These are phyloP conservation scores for Suillus ampliporus DNA, from an alignment of 768 basidiomycete genomes.

Conservation along the genomic window DNA sequence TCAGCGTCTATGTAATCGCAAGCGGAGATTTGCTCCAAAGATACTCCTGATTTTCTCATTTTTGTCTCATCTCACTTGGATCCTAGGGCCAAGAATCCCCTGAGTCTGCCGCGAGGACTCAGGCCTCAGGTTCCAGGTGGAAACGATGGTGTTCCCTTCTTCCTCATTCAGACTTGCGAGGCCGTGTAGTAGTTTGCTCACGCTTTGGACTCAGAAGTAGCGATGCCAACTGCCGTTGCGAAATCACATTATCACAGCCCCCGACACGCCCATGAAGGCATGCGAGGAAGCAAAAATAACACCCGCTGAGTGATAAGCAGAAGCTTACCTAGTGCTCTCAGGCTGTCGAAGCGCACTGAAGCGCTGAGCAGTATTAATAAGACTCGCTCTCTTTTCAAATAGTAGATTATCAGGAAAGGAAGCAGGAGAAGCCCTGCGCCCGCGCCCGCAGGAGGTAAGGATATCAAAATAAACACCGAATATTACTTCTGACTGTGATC, in stretches of 20 bases:
- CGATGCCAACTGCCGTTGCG: slow-evolving; percentile 2
- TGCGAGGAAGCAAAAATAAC: slow-evolving; percentile 5
- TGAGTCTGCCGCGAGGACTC: not conserved
- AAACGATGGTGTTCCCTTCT: not conserved
- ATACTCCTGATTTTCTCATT: not conserved
- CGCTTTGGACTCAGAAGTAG: not conserved
- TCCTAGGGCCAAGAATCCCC: slow-evolving; percentile 1
- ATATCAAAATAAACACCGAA: slow-evolving; percentile 6
- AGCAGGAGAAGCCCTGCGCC: not conserved
- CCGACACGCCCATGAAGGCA: not conserved
- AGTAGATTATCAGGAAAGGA: not conserved
- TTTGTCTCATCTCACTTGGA: not conserved
- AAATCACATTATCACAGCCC: not conserved
- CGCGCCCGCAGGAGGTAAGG: not conserved
- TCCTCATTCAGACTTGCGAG: not conserved
- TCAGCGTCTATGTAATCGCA: not conserved
- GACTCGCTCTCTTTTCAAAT: not conserved
- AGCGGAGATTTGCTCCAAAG: slow-evolving; percentile 2
- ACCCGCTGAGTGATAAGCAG: not conserved
- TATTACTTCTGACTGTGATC: slow-evolving; percentile 27
- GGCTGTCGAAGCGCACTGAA: slow-evolving; percentile 7
- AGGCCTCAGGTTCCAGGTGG: not conserved
- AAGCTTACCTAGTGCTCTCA: slow-evolving; percentile 13
- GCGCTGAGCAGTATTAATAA: slow-evolving; percentile 3
- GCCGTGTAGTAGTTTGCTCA: not conserved